Evolutionary conservation across 2,329 filamentous ascomycete species (phyloP), one percentile per base, ranked within the genome.

Genomic region (Trichophyton simii): DNA sequence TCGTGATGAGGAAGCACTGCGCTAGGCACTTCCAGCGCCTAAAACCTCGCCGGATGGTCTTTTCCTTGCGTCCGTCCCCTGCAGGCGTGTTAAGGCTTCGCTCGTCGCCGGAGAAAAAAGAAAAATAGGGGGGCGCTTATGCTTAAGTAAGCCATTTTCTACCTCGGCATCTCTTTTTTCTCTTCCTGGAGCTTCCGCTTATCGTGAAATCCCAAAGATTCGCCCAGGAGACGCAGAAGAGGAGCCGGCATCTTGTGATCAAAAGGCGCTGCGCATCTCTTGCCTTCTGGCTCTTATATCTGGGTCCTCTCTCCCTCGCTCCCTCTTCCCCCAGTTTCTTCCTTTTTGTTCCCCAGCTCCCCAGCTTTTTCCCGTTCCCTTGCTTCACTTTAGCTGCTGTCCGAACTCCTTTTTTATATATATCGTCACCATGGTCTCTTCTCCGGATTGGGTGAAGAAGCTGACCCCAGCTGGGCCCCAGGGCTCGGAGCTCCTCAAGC

Each of bases 381-480:
- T 28, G 9, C 18, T 25, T 18, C 11, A 9, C 20, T 31, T 3
- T 20, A 15, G 0, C 13, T 25, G 20, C 25, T 36, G 8, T 25
- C 3, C n/a, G 31, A 7, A n/a, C n/a, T 18, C 41, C 34, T 13
- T 28, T 57, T 31, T n/a, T 28, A 18, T 57, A 31, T 28, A 34
- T 42, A 3, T 15, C 6, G 2, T 41, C 36, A 69, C 44, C 28
- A 75, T 75, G 73, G 69, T 73, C 64, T 71, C 75, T 63, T 73
- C 79, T 66, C 83, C 83, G 44, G 77, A 80, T 72, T 88, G 85
- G 85, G 85, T 88, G 67, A 83, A 84, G 72, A 79, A 82, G 66
- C 77, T 88, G 66, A 84, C 81, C 76, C 84, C 84, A 41, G 79
- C 86, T 2, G 81, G 82, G 61, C 84, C 84, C 3, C 86, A 89